Conservation (phyloP, 2,329 filamentous ascomycete species). For the Mariannaea sp. region DNA sequence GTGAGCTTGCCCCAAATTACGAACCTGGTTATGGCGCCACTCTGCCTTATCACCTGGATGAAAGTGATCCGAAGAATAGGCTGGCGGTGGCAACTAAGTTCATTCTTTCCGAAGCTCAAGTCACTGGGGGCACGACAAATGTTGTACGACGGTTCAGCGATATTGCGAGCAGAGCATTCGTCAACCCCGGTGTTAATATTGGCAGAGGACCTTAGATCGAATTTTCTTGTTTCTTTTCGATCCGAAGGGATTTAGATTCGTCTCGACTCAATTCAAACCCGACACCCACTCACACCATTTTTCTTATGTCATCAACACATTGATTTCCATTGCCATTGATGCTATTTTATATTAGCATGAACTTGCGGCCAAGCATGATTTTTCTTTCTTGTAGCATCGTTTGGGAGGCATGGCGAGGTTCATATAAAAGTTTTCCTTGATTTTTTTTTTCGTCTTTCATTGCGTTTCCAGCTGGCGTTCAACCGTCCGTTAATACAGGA, state of each 20-base stretch:
- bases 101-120: slow-evolving; percentile 66
- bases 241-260: not conserved
- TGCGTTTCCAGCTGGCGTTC: slow-evolving; percentile 34
- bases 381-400: slow-evolving; percentile 33
- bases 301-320: slow-evolving; percentile 29
- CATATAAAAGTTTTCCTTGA: slow-evolving; percentile 34
- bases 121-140: slow-evolving; percentile 72
- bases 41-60: slow-evolving; percentile 64
- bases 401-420: slow-evolving; percentile 44
- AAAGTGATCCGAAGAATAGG: slow-evolving; percentile 68
- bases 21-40: slow-evolving; percentile 62
- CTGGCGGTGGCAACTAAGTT: slow-evolving; percentile 73
- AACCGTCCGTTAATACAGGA: slow-evolving; percentile 9
- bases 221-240: not conserved
- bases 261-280: slow-evolving; percentile 4
- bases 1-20: slow-evolving; percentile 71
- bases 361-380: slow-evolving; percentile 14
- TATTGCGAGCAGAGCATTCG: slow-evolving; percentile 65
- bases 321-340: slow-evolving; percentile 1
- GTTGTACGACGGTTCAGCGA: slow-evolving; percentile 73
- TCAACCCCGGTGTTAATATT: slow-evolving; percentile 57
- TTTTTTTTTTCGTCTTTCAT: slow-evolving; percentile 21
- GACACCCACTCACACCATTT: slow-evolving; percentile 9
- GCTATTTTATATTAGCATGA: slow-evolving; percentile 4
- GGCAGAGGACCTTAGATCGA: slow-evolving; percentile 36